phyloP scores from a whole-genome alignment of 805 yeast genomes.

The Candida stauntonica region DNA sequence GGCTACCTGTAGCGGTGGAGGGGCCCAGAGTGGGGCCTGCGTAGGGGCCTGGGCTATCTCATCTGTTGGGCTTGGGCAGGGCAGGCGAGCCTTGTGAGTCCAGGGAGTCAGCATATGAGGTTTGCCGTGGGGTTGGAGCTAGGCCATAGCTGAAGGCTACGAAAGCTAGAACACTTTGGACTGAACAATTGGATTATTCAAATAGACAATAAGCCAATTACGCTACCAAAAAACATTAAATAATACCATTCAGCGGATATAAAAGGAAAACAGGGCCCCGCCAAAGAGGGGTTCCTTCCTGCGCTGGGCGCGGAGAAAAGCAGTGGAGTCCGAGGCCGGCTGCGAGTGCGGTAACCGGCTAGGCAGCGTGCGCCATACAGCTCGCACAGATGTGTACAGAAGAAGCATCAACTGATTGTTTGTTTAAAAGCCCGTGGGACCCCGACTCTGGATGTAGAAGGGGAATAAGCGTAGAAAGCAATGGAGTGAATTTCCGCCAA shows the following conservation, averaged over 20 bases:
- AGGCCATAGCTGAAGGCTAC: too few species aligned
- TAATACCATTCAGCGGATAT: too few species aligned
- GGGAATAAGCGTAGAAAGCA: neutral
- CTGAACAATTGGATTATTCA: too few species aligned
- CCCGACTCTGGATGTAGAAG: neutral
- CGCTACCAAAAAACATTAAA: too few species aligned
- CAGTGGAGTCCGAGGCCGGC: slow-evolving; percentile 9
- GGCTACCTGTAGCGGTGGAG: too few species aligned
- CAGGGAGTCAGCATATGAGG: too few species aligned
- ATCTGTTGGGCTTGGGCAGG: too few species aligned
- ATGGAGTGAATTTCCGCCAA: neutral
- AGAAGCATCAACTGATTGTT: slow-evolving; percentile 3
- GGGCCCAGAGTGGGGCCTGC: neutral
- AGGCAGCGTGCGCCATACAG: neutral
- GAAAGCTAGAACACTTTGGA: too few species aligned
- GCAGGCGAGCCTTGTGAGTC: too few species aligned
- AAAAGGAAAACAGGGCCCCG: neutral
- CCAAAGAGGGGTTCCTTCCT: neutral
- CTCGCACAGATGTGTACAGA: neutral
- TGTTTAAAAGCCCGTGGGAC: neutral
- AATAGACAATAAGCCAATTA: too few species aligned
- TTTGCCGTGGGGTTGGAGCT: too few species aligned
- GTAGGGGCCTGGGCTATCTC: too few species aligned
- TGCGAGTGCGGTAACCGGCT: neutral
- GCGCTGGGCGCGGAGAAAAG: neutral